phyloP scores from a whole-genome alignment of 768 basidiomycete species.

The Suillus plorans region DNA sequence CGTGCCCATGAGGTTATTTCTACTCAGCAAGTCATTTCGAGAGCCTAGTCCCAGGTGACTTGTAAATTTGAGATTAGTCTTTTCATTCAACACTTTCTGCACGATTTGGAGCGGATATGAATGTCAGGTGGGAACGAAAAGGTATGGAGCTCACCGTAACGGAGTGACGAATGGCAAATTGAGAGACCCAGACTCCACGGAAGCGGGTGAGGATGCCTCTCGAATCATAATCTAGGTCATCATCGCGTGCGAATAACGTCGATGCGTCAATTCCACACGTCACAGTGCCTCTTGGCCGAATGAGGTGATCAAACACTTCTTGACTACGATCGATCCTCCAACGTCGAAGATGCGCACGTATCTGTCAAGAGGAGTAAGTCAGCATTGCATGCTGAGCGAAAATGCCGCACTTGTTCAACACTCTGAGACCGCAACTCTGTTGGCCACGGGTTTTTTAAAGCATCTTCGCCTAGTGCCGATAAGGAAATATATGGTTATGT shows the following conservation, averaged over 20 bases:
- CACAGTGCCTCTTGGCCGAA: constrained; percentile 47
- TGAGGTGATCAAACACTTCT: constrained; percentile 36
- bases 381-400: neutral
- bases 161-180: constrained; percentile 42
- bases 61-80: constrained; percentile 43
- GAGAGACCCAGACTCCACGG: constrained; percentile 34
- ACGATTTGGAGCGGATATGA: constrained; percentile 17
- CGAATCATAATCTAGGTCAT: constrained; percentile 26
- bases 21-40: constrained; percentile 16
- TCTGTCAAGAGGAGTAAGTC: constrained; percentile 30
- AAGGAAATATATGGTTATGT: neutral
- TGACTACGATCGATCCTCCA: constrained; percentile 38
- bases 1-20: constrained; percentile 61
- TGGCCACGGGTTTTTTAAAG: constrained; percentile 45
- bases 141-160: constrained; percentile 38
- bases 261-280: constrained; percentile 49
- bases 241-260: constrained; percentile 42
- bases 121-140: constrained; percentile 14
- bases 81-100: constrained; percentile 49
- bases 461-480: constrained; percentile 32
- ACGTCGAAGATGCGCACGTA: constrained; percentile 43
- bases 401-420: constrained; percentile 44
- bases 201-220: constrained; percentile 34
- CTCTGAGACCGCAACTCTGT: constrained; percentile 42
- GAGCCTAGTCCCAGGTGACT: constrained; percentile 34